Evolutionary conservation across 495 filamentous ascomycete genomes (phyloP), one percentile per base, ranked within the genome.

Genomic region (Talaromyces adpressus): DNA sequence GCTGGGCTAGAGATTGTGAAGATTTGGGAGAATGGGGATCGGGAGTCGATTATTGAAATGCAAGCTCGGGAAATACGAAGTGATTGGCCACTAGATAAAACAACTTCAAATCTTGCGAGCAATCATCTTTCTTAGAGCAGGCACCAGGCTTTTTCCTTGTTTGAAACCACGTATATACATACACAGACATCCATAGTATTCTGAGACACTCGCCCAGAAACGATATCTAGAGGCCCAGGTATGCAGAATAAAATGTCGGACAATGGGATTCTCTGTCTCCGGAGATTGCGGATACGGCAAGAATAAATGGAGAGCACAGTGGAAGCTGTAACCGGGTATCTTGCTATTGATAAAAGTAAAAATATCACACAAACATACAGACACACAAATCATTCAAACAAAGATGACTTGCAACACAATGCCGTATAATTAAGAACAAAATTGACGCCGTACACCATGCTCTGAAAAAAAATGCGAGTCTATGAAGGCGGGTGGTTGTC

Each of bases 401-500:
- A 23, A 25, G n/a, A 29, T 27, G 22, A 56, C 6, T 56, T 6
- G 18, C 23, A 54, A 25, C 9, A 16, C 52, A 56, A 56, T 27
- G 23, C 16, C n/a, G 5, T 60, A 65, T 30, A 65, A 58, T n/a
- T 4, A 29, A 54, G 20, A 54, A 54, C 22, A 22, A 12, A 61
- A 52, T 32, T 53, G 29, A 62, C 29, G 14, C 45, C 47, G 29
- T 32, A 30, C 25, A 52, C 60, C 60, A 30, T 47, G n/a, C n/a
- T 53, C 8, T 34, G 36, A 45, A 16, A 51, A 51, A 53, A n/a
- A 52, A 52, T 23, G 29, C 20, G 25, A 8, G 11, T 34, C 25
- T 51, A 36, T 34, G 27, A 36, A 18, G 27, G 29, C 16, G 72
- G 66, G 18, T 72, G 70, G 45, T 75, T 72, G 58, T 76, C 77